Conservation (phyloP, 352 stramenopile species). For the Globisporangium splendens region DNA sequence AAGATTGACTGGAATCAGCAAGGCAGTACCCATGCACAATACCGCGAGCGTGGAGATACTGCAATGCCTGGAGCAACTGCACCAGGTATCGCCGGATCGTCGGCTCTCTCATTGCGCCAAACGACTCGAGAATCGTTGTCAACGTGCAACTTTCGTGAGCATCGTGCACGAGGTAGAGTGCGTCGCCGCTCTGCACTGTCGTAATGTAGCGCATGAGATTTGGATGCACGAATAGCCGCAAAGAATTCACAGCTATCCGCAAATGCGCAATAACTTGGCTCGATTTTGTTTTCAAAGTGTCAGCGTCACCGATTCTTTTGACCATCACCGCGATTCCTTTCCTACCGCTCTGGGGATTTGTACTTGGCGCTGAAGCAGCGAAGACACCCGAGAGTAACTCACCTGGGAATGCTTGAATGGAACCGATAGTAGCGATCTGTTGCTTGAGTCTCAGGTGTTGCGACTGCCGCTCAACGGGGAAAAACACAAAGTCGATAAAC, state of each 20-base stretch:
- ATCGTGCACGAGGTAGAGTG: conserved; percentile 38
- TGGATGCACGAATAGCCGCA: conserved; percentile 37
- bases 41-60: conserved; percentile 41
- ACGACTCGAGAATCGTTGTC: conserved; percentile 56
- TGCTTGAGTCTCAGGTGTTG: conserved; percentile 10
- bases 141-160: conserved; percentile 41
- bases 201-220: conserved; percentile 40
- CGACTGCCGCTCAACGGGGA: conserved; percentile 23
- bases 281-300: not conserved
- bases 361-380: not conserved
- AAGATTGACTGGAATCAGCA: too few relatives aligned
- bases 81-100: conserved; percentile 65
- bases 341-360: not conserved
- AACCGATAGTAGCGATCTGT: not conserved
- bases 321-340: conserved; percentile 3
- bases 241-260: conserved; percentile 29
- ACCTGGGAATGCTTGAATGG: conserved; percentile 2
- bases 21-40: conserved; percentile 53
- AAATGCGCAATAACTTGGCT: conserved; percentile 15
- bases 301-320: conserved; percentile 11
- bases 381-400: not conserved
- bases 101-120: conserved; percentile 69
- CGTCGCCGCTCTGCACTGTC: conserved; percentile 26
- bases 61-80: conserved; percentile 51
- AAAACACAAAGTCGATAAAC: conserved; percentile 59